Evolutionary conservation across 2,329 filamentous ascomycete genomes (phyloP), one percentile per base, ranked within the genome.

Genomic region (Metarhizium rileyi): DNA sequence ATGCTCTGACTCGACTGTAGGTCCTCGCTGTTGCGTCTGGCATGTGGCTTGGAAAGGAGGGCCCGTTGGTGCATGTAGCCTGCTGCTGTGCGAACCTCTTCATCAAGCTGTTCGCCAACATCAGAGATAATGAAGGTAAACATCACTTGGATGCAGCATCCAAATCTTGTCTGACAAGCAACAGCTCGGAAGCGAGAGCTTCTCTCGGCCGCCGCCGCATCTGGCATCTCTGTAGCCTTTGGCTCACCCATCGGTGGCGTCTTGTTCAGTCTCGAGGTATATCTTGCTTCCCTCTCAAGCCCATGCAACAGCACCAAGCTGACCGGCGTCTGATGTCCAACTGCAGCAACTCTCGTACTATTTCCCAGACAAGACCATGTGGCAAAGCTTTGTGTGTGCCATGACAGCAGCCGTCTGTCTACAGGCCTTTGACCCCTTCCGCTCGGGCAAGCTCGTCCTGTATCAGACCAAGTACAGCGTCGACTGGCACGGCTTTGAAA

Each of bases 341-440:
- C 6, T 27, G n/a, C 52, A 87, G 79, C 89, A 95, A 77, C 74
- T 97, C 3, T 95, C 90, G 1, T 97, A 96, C 66, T 97, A 96
- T 67, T 97, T 97, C 59, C 91, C 93, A 0, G 91, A 97, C 69
- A 97, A 97, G 68, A 97, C 93, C 9, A 97, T 98, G 93, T 98
- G 93, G 93, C 93, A 96, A 66, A 95, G 90, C 61, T 98, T 98
- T 62, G 93, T 98, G 38, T 97, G 93, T 61, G 93, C 93, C 63
- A 97, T 97, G 90, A 88, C 95, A n/a, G 93, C 90, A 16, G 91
- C 93, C 18, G 88, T 97, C 35, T 89, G 90, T 14, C 75, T 98
- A 4, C 91, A 97, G 66, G 88, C 88, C 5, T 80, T 95, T 53
- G 93, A 98, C 63, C 93, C 93, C 4, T 96, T 97, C 65, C 81